These are phyloP conservation scores for Monilinia laxa DNA, from an alignment of 2,329 filamentous ascomycete genomes.

Conservation along the genomic window DNA sequence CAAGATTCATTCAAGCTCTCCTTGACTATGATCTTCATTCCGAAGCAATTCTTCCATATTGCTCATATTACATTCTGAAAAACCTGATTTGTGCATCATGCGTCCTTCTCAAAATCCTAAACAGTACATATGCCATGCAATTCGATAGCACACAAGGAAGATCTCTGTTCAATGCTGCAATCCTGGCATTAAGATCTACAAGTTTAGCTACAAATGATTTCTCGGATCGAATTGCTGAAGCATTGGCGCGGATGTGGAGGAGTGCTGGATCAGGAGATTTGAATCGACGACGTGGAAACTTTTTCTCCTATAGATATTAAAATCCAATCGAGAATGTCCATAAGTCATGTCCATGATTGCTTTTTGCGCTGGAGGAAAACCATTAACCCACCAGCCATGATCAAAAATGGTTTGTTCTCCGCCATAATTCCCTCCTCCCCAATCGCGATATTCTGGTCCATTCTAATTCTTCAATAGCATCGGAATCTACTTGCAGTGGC, in stretches of 20 bases:
- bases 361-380: constrained; percentile 64
- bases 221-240: constrained; percentile 62
- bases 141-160: constrained; percentile 56
- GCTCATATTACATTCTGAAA: constrained; percentile 63
- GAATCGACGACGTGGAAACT: constrained; percentile 20
- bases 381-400: constrained; percentile 9
- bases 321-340: constrained; percentile 64
- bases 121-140: constrained; percentile 60
- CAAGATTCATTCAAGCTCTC: constrained; percentile 27
- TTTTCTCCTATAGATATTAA: constrained; percentile 56
- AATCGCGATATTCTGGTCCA: neutral
- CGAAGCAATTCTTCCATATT: constrained; percentile 46
- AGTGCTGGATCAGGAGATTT: constrained; percentile 27
- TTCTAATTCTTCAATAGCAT: neutral
- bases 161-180: constrained; percentile 57
- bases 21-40: constrained; percentile 29
- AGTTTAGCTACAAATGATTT: constrained; percentile 64
- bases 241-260: constrained; percentile 62
- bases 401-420: neutral
- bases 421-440: no score
- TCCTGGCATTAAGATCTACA: constrained; percentile 58
- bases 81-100: constrained; percentile 66
- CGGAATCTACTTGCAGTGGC: neutral
- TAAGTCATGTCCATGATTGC: constrained; percentile 65
- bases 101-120: constrained; percentile 63